phyloP scores from a whole-genome alignment of 2,329 filamentous ascomycete genomes.

The Ceratocystis lukuohia region DNA sequence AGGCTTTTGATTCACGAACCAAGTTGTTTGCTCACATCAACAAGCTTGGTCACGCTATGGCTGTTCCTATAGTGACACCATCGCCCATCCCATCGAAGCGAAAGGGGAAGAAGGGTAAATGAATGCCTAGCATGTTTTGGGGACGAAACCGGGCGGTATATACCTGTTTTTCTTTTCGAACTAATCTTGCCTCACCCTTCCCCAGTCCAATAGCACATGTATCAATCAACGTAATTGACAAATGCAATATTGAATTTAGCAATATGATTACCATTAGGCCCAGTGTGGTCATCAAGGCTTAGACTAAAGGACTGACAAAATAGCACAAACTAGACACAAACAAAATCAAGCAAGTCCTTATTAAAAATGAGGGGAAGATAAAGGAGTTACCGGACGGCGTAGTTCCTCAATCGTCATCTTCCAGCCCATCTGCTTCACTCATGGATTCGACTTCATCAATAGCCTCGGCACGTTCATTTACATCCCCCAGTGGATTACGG shows the following conservation, averaged over 20 bases:
- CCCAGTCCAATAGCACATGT: neutral
- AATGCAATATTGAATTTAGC: too few species aligned
- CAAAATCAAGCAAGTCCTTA: too few species aligned
- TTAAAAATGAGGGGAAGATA: too few species aligned
- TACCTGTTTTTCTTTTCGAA: too few species aligned
- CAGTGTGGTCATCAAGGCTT: too few species aligned
- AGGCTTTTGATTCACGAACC: constrained; percentile 46
- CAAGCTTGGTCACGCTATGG: constrained; percentile 49
- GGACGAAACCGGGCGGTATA: neutral
- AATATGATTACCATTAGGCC: too few species aligned
- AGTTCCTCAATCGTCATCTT: constrained; percentile 8
- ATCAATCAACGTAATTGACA: too few species aligned
- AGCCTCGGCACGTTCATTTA: constrained; percentile 53
- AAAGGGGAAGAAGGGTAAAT: constrained; percentile 12
- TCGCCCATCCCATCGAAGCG: neutral
- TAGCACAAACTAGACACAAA: too few species aligned
- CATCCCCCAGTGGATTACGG: constrained; percentile 45
- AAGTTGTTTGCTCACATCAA: constrained; percentile 63
- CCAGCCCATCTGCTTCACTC: constrained; percentile 49
- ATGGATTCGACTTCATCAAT: constrained; percentile 84
- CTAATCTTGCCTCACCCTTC: neutral
- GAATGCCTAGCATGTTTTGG: neutral
- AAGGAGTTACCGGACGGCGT: too few species aligned
- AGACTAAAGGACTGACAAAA: too few species aligned
- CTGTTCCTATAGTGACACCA: constrained; percentile 20